phyloP scores from a whole-genome alignment of 345 rosid species.

The Luvunga scandens region DNA sequence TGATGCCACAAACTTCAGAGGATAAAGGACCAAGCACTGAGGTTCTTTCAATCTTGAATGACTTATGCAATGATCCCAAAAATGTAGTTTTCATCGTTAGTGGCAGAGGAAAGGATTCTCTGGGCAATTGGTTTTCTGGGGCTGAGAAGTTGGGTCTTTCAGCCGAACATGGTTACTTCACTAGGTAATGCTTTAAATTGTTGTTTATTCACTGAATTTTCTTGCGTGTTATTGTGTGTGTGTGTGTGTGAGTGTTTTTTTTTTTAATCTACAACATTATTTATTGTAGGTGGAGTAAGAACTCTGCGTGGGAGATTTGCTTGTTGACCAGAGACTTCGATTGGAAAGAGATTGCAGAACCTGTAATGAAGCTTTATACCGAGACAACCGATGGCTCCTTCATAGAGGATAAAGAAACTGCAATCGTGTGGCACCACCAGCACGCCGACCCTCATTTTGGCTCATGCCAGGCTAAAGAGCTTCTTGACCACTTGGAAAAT shows the following conservation, averaged over 20 bases:
- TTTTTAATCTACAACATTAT: background rate
- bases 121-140: constrained; percentile 68
- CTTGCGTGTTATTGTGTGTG: background rate
- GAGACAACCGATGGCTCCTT: constrained; percentile 84
- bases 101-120: constrained; percentile 74
- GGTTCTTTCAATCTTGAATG: constrained; percentile 55
- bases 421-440: constrained; percentile 82
- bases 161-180: constrained; percentile 84
- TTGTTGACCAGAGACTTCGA: constrained; percentile 34
- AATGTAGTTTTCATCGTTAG: constrained; percentile 76
- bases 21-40: constrained; percentile 53
- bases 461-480: constrained; percentile 78
- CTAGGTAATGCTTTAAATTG: constrained; percentile 41
- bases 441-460: constrained; percentile 76
- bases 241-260: background rate
- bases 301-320: constrained; percentile 60
- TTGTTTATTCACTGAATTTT: background rate
- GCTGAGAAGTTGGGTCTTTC: constrained; percentile 69
- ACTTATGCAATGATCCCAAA: constrained; percentile 64
- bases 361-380: constrained; percentile 72
- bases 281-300: constrained; percentile 48
- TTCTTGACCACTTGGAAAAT: constrained; percentile 76
- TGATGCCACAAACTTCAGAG: constrained; percentile 50
- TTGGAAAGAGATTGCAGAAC: constrained; percentile 70
- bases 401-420: constrained; percentile 78